Percentiles rank a stretch among this genome's conserved stretches.
These are phyloP conservation scores for Epichloe scottii DNA, from an alignment of 2,329 filamentous ascomycete genomes.

Conservation along the genomic window DNA sequence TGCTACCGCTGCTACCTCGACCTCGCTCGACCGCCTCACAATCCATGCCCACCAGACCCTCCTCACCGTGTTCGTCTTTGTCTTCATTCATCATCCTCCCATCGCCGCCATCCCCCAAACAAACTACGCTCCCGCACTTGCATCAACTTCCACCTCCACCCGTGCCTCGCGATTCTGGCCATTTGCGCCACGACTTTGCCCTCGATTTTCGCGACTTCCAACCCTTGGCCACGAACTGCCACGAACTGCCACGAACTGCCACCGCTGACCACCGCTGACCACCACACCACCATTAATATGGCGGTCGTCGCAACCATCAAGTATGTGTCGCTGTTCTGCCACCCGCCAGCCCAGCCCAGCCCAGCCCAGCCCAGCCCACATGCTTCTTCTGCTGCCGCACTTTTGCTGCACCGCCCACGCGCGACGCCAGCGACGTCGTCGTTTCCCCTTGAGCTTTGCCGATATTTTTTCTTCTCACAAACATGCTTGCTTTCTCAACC, in stretches of 20 bases:
- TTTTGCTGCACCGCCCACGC: constrained; percentile 6
- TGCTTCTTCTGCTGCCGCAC: constrained; percentile 5
- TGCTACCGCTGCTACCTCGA: not conserved
- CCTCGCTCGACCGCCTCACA: constrained; percentile 1
- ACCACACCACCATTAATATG: constrained; percentile 24
- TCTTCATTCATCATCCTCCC: constrained; percentile 2
- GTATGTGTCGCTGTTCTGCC: constrained; percentile 27
- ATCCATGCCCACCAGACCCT: not conserved
- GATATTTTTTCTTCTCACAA: not conserved
- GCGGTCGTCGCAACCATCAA: constrained; percentile 55
- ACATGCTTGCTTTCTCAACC: not conserved
- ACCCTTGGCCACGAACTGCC: not conserved
- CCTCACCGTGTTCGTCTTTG: constrained; percentile 3
- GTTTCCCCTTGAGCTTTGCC: not conserved
- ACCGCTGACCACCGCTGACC: not conserved
- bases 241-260: too few species aligned
- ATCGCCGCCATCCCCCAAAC: constrained; percentile 1
- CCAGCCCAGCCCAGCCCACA: not conserved
- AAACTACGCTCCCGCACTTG: not conserved
- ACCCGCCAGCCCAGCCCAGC: not conserved
- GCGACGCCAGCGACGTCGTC: not conserved
- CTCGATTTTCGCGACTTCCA: not conserved
- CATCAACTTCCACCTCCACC: not conserved
- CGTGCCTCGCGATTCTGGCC: constrained; percentile 1
- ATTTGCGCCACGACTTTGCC: constrained; percentile 2